A percentile compares a stretch with the other conserved stretches of the same genome.
Conservation (phyloP, 306 rosid genomes). For the Pyrus pyrifolia region DNA sequence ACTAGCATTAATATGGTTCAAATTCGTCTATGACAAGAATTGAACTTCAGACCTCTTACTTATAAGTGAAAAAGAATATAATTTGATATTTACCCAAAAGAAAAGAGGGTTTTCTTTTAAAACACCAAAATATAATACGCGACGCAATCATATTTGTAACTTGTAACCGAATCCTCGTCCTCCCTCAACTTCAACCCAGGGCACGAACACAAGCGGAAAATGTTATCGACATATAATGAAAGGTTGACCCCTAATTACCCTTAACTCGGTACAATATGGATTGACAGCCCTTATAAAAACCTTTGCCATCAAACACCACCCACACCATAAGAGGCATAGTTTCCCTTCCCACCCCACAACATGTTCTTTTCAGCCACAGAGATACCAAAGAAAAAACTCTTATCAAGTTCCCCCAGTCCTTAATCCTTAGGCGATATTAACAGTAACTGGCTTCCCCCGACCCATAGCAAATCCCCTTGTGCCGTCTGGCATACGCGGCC, state of each 20-base stretch:
- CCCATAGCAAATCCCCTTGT: slow-evolving; percentile 95
- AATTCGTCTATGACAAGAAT: rapidly evolving
- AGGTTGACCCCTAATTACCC: neutral
- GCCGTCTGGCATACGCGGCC: slow-evolving; percentile 98
- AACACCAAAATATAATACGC: too few relatives aligned
- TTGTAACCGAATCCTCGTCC: neutral
- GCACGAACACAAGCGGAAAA: neutral
- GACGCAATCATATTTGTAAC: too few relatives aligned
- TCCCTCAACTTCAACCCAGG: neutral
- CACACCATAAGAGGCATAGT: neutral
- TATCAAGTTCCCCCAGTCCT: neutral
- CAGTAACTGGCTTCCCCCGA: slow-evolving; percentile 73
- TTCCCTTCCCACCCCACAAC: slow-evolving; percentile 9
- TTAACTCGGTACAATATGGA: neutral
- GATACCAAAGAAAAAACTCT: neutral
- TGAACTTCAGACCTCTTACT: too few relatives aligned
- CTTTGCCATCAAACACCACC: slow-evolving; percentile 21
- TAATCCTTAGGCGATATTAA: slow-evolving; percentile 42
- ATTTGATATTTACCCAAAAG: too few relatives aligned
- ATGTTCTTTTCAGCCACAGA: slow-evolving; percentile 7
- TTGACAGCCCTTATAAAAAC: slow-evolving; percentile 26
- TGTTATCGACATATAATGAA: neutral
- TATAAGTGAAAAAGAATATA: rapidly evolving
- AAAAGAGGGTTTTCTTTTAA: too few relatives aligned
- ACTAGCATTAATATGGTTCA: too few relatives aligned